These are phyloP conservation scores for Dryadomyces quercus-mongolicae DNA, from an alignment of 2,329 filamentous ascomycete species.

Conservation along the genomic window DNA sequence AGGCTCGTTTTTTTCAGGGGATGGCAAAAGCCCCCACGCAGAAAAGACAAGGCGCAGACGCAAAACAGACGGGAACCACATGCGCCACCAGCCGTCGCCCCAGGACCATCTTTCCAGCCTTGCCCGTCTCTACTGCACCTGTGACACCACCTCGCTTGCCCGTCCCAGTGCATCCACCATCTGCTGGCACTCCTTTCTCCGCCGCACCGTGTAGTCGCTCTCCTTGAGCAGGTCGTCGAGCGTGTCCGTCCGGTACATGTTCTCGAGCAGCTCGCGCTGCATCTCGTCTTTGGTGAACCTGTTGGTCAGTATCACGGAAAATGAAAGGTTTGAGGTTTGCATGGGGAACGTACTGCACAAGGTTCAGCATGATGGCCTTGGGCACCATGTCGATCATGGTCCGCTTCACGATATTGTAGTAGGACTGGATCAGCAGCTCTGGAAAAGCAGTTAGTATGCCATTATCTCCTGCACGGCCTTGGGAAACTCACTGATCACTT, in stretches of 20 bases:
- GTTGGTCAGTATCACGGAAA: neutral
- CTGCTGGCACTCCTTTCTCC: conserved; percentile 96
- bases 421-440: conserved; percentile 92
- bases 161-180: conserved; percentile 91
- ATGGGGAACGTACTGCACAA: conserved; percentile 63
- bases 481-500: conserved; percentile 69
- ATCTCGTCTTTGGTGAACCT: conserved; percentile 96
- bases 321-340: neutral
- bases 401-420: conserved; percentile 95
- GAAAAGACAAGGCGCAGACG: neutral
- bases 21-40: neutral
- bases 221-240: conserved; percentile 94
- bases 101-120: no score
- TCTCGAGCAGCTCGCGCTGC: conserved; percentile 91
- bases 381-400: conserved; percentile 99
- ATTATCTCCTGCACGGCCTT: neutral
- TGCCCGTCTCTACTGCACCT: conserved; percentile 40
- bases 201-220: conserved; percentile 88
- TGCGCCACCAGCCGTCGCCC: neutral
- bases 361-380: conserved; percentile 95
- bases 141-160: conserved; percentile 92
- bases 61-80: neutral
- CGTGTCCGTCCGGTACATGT: conserved; percentile 88
- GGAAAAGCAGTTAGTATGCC: neutral
- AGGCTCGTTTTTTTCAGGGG: neutral